Evolutionary conservation across 345 rosid species (phyloP), one percentile per base, ranked within the genome.

Genomic region (Leavenworthia alabamica): DNA sequence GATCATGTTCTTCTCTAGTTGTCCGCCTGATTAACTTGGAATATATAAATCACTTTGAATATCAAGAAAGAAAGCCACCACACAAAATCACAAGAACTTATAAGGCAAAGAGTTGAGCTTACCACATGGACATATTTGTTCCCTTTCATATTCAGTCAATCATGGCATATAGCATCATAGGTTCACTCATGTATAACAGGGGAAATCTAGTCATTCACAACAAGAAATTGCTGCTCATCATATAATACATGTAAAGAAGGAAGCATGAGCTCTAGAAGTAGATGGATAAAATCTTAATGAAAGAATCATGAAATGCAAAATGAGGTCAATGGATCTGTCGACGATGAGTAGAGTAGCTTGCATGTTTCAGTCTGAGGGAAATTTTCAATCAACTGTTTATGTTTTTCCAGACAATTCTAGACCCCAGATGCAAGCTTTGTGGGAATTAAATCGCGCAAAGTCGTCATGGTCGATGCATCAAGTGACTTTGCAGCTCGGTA

Each of bases 131-230:
- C 86, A 31, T 94, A 94, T 79, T 94, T 94, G 78, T 90, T 94
- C 51, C 97, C 99, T 70, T 94, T 93, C 94, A 94, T 82, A 66
- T 77, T 82, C 70, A 94, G 80, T 72, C 88, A 76, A 81, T 94
- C 99, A 73, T 79, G 97, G 77, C 97, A 94, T 79, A 94, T 90
- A 41, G 99, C 97, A 88, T 90, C 99, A 78, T 94, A 94, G n/a
- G 99, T 94, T 97, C 99, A 94, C 81, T 94, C 99, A 68, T 94
- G 99, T 74, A 94, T 94, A 50, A 94, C 45, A 70, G 99, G 99
- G 75, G 99, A 90, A 76, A 94, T 83, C 99, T 93, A 79, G 55
- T 74, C 47, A 64, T 58, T 57, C 50, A 46, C 66, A 78, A 70
- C 36, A 51, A 44, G 49, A 17, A 64, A 43, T 50, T 49, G 55